Base-by-base conservation (phyloP, 2,329 filamentous ascomycete genomes). In the Penicillium concentricum region DNA sequence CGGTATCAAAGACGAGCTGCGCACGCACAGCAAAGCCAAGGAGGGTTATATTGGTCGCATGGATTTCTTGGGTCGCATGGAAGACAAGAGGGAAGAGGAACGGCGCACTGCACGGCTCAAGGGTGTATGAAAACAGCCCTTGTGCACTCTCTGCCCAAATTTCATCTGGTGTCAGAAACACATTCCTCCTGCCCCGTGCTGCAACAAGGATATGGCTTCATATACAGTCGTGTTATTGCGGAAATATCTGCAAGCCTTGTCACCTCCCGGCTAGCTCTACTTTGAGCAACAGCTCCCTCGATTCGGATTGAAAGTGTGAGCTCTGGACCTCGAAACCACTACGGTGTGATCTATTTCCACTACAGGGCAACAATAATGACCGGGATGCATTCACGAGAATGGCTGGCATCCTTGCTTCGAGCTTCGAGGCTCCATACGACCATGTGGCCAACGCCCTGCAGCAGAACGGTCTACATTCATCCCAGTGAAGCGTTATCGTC, bases 21-120 rank as follows among this genome's bases (percentile, higher is more conserved):
- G 83, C 54, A 78, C 78, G 44, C 83, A 86, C 68, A 84, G 82
- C 60, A 85, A 84, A 68, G 84, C 83, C 12, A 86, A 85, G 66
- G 81, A 83, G 53, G 82, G 82, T 0, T 88, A 85, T 70, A 71
- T 86, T 64, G 82, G 79, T 16, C 79, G 84, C 45, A 85, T 85
- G 79, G 83, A 85, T 51, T 88, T 88, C 68, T 74, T 88, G 76
- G 79, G 78, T 57, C 79, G 81, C 12, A 82, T 85, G 28, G 84
- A 84, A 60, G 76, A 78, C 41, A 79, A 79, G 58, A 76, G 76
- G 62, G 84, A 87, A 59, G 81, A 83, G 49, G 83, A 85, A 63
- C 78, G 80, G 48, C 77, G 80, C 60, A 78, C 75, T 62, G 78
- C 78, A 39, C 80, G 83, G 60, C 66, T 81, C 67, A 80, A 77